phyloP scores from a whole-genome alignment of 2,329 filamentous ascomycete species.

The Nemania sp. region DNA sequence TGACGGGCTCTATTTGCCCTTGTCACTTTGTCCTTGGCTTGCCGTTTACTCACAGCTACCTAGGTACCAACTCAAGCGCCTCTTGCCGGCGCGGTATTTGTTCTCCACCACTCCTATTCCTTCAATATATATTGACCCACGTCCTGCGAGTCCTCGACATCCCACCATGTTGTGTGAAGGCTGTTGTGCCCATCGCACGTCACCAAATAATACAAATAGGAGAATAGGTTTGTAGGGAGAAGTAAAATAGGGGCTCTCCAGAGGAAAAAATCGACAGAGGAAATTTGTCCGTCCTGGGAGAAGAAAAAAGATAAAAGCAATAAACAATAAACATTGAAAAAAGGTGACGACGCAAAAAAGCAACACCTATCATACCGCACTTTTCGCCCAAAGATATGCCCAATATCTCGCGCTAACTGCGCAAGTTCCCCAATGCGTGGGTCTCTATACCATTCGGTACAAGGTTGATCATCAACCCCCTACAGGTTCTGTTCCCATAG shows the following conservation, averaged over 20 bases:
- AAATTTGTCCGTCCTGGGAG: conserved; percentile 42
- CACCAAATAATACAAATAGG: conserved; percentile 41
- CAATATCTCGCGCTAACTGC: conserved; percentile 43
- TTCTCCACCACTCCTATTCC: conserved; percentile 24
- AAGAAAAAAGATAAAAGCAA: conserved; percentile 35
- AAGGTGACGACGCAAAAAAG: conserved; percentile 48
- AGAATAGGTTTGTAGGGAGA: conserved; percentile 42
- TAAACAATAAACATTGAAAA: conserved; percentile 41
- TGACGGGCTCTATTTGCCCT: conserved; percentile 39
- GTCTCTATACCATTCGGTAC: conserved; percentile 49
- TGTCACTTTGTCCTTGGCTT: conserved; percentile 33
- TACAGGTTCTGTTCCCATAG: conserved; percentile 32
- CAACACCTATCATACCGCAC: conserved; percentile 41
- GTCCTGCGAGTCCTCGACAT: conserved; percentile 32
- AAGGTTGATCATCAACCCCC: conserved; percentile 41
- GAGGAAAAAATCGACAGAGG: conserved; percentile 47
- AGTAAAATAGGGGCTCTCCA: conserved; percentile 39
- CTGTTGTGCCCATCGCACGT: conserved; percentile 35
- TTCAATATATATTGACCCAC: conserved; percentile 39
- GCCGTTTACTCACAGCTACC: conserved; percentile 26
- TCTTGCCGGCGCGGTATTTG: conserved; percentile 2
- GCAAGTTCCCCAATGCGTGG: conserved; percentile 28
- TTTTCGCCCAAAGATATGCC: conserved; percentile 48
- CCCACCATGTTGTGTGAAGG: conserved; percentile 28
- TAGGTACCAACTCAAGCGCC: conserved; percentile 1